Conservation (phyloP, 352 stramenopile genomes). For the Globisporangium perplexum region DNA sequence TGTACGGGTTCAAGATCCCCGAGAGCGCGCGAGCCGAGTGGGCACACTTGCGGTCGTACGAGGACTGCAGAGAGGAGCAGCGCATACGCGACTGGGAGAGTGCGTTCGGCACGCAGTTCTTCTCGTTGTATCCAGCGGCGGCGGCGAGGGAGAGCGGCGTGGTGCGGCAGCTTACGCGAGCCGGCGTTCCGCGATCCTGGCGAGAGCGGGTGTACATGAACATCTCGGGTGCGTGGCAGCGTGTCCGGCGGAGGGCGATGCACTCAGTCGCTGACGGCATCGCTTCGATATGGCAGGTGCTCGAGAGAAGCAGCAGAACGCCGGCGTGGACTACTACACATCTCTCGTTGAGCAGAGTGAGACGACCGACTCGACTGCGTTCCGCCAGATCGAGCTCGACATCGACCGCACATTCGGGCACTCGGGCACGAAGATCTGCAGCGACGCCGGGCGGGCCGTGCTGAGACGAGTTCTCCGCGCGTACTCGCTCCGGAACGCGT, state of each 20-base stretch:
- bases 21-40: conserved; percentile 30
- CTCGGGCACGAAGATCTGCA: conserved; percentile 58
- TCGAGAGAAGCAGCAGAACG: conserved; percentile 48
- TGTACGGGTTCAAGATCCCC: conserved; percentile 66
- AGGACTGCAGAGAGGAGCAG: conserved; percentile 65
- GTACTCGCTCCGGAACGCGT: conserved; percentile 76
- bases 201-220: conserved; percentile 69
- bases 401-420: conserved; percentile 84
- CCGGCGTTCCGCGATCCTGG: conserved; percentile 57
- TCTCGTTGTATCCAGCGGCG: conserved; percentile 11
- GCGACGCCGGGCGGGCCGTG: conserved; percentile 36
- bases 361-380: conserved; percentile 42
- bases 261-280: not conserved
- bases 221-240: conserved; percentile 33
- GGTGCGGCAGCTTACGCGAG: conserved; percentile 27
- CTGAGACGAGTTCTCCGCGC: conserved; percentile 70
- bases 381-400: conserved; percentile 83
- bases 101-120: conserved; percentile 41
- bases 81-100: conserved; percentile 60
- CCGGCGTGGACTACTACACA: conserved; percentile 40
- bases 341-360: conserved; percentile 38
- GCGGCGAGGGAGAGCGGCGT: conserved; percentile 17
- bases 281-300: conserved; percentile 16
- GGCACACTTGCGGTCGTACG: conserved; percentile 62
- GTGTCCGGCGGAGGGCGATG: too few species aligned